Conservation (phyloP, 2,329 filamentous ascomycete species). For the Biscogniauxia mediterranea region DNA sequence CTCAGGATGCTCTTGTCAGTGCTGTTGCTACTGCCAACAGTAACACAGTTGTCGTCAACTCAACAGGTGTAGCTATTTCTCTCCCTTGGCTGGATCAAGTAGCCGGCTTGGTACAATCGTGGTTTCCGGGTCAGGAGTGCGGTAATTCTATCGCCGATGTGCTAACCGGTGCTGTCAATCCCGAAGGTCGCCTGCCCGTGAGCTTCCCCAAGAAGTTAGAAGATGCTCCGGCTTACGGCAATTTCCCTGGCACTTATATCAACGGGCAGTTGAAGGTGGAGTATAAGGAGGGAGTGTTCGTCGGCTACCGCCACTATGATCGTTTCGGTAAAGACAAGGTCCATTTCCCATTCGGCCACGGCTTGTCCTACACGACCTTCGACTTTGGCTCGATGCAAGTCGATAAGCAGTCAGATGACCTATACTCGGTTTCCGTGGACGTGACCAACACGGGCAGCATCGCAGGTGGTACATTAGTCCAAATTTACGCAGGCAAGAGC, state of each 20-base stretch:
- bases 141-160: conserved; percentile 68
- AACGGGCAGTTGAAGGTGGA: conserved; percentile 53
- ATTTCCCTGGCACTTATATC: conserved; percentile 50
- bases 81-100: conserved; percentile 57
- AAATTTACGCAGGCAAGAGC: conserved; percentile 46
- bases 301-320: conserved; percentile 69
- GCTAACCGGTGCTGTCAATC: conserved; percentile 62
- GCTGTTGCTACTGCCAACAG: conserved; percentile 56
- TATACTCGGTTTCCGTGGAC: conserved; percentile 46
- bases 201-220: conserved; percentile 60
- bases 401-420: conserved; percentile 36
- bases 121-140: conserved; percentile 69
- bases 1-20: conserved; percentile 59
- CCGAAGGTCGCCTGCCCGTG: conserved; percentile 62
- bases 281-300: conserved; percentile 68
- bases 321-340: conserved; percentile 50
- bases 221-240: conserved; percentile 65
- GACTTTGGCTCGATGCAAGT: conserved; percentile 45
- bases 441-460: conserved; percentile 59
- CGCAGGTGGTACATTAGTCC: conserved; percentile 52
- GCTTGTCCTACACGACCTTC: conserved; percentile 61
- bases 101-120: conserved; percentile 62
- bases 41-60: conserved; percentile 57
- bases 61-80: conserved; percentile 62
- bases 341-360: conserved; percentile 66